These are phyloP conservation scores for Pyrenochaeta sp. DNA, from an alignment of 2,329 filamentous ascomycete species.

Conservation along the genomic window DNA sequence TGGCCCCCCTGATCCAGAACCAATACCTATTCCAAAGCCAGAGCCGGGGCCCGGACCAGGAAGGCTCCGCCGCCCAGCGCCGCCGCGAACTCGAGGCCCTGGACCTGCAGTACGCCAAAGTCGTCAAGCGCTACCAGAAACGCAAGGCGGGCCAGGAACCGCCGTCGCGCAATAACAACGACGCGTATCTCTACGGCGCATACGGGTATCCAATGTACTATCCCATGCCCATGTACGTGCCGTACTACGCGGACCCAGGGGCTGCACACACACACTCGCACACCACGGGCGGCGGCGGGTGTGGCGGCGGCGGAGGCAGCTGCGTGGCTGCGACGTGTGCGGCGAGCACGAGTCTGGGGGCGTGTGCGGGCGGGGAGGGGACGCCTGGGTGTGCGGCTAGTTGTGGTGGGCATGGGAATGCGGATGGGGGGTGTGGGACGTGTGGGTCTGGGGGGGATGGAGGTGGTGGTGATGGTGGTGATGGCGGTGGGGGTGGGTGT, in stretches of 20 bases:
- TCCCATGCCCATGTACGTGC: conserved; percentile 51
- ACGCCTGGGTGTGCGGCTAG: conserved; percentile 32
- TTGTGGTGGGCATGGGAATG: conserved; percentile 35
- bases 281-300: conserved; percentile 39
- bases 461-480: conserved; percentile 48
- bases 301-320: conserved; percentile 55
- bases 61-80: conserved; percentile 12
- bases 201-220: conserved; percentile 55
- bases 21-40: too few species aligned
- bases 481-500: conserved; percentile 67
- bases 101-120: conserved; percentile 63
- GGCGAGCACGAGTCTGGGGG: conserved; percentile 40
- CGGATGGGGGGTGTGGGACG: conserved; percentile 53
- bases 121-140: conserved; percentile 40
- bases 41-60: conserved; percentile 15
- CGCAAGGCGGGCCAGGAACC: conserved; percentile 46
- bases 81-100: conserved; percentile 49
- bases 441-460: conserved; percentile 52
- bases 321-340: conserved; percentile 61
- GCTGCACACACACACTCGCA: conserved; percentile 48
- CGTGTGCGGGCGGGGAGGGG: conserved; percentile 22
- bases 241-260: conserved; percentile 55
- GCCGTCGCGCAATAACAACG: conserved; percentile 43
- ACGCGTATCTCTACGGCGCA: conserved; percentile 43
- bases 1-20: too few species aligned